Evolutionary conservation across 23 red algal species (phyloP).

Genomic region (Gracilaria vermiculophylla): DNA sequence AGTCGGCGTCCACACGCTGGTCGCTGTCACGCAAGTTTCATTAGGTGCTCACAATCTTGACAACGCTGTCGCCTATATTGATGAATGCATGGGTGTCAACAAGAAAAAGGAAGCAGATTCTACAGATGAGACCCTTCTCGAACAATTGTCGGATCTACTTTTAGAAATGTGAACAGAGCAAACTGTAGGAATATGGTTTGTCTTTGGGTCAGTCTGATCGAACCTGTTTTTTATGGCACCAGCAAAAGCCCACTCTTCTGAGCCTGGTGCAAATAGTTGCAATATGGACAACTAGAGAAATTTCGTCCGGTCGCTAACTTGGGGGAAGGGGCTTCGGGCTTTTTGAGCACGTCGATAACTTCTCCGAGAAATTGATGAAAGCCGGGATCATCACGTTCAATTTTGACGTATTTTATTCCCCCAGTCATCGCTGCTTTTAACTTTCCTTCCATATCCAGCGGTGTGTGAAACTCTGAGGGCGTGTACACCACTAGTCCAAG

Average conservation of each 20-base stretch:
- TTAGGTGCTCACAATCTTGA: constrained; percentile 38
- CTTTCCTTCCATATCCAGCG: not conserved
- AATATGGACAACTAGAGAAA: constrained; percentile 44
- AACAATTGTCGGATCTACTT: not conserved
- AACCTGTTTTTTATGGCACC: not conserved
- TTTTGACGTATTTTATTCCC: constrained; percentile 45
- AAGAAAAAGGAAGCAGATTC: not conserved
- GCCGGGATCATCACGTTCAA: constrained; percentile 37
- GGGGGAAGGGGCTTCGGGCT: constrained; percentile 57
- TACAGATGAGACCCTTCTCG: constrained; percentile 8
- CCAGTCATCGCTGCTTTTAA: constrained; percentile 65
- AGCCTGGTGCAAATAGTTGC: constrained; percentile 58
- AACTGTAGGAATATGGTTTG: not conserved
- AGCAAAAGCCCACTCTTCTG: constrained; percentile 20
- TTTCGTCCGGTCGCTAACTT: not conserved
- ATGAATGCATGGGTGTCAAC: constrained; percentile 45
- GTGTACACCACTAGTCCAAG: constrained; percentile 80
- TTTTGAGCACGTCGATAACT: constrained; percentile 26
- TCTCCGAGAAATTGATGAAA: constrained; percentile 8
- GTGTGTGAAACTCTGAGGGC: constrained; percentile 54
- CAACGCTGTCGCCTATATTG: constrained; percentile 37
- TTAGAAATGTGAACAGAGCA: not conserved
- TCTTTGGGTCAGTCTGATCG: not conserved
- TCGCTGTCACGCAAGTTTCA: constrained; percentile 43
- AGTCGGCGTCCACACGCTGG: constrained; percentile 44